Conservation (phyloP, 257 asterid species). For the Thymus mandschuricus region DNA sequence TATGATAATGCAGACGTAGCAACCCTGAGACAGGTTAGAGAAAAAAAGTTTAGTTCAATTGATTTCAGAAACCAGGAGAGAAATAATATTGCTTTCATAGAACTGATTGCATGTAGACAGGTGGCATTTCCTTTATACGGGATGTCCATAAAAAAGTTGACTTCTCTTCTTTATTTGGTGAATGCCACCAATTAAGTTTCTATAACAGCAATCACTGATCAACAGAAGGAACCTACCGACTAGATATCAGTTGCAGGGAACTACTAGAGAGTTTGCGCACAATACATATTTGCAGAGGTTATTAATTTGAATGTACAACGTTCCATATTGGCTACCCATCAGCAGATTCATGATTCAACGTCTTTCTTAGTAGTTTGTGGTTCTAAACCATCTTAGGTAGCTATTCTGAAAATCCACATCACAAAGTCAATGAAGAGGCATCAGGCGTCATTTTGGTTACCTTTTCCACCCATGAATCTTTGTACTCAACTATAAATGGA, state of each 20-base stretch:
- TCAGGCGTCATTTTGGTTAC: constrained; percentile 37
- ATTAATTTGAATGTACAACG: neutral
- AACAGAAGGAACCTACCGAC: constrained; percentile 17
- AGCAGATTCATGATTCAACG: constrained; percentile 13
- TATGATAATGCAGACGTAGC: constrained; percentile 91
- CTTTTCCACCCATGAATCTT: constrained; percentile 99
- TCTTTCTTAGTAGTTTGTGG: constrained; percentile 9
- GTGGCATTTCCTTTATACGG: constrained; percentile 1
- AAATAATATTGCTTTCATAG: neutral
- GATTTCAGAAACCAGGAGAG: constrained; percentile 17
- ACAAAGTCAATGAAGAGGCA: constrained; percentile 23
- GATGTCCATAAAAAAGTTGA: neutral
- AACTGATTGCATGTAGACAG: neutral
- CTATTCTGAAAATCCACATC: constrained; percentile 12
- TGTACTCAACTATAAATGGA: constrained; percentile 90
- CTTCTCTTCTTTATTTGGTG: constrained; percentile 1
- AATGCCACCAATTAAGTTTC: constrained; percentile 17
- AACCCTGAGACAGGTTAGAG: constrained; percentile 61
- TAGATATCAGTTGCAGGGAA: constrained; percentile 18
- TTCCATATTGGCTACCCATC: neutral
- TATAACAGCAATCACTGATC: constrained; percentile 1
- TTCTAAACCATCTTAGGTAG: constrained; percentile 24
- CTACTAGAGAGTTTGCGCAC: neutral
- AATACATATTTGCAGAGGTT: constrained; percentile 1
- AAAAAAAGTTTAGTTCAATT: constrained; percentile 20